These are phyloP conservation scores for Epicoccum nigrum DNA, from an alignment of 2,329 filamentous ascomycete species.

Conservation along the genomic window DNA sequence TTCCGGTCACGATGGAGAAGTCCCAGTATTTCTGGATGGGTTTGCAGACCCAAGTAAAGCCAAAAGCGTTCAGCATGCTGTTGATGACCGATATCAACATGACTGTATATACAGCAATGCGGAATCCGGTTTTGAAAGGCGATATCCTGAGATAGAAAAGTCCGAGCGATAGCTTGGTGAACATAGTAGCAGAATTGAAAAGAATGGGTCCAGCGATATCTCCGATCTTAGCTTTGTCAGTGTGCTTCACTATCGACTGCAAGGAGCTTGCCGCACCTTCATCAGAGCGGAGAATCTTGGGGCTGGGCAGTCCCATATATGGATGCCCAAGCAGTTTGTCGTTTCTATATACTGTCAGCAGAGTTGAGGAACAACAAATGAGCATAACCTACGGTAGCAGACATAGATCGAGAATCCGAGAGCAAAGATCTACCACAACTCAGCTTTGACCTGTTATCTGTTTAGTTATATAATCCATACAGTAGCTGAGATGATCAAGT, in stretches of 20 bases:
- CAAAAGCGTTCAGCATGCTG: constrained; percentile 19
- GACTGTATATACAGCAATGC: constrained; percentile 11
- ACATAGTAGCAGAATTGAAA: constrained; percentile 21
- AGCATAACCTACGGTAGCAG: constrained; percentile 13
- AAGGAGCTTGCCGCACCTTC: constrained; percentile 13
- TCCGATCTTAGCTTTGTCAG: constrained; percentile 14
- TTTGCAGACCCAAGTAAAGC: constrained; percentile 25
- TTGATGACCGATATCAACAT: constrained; percentile 21
- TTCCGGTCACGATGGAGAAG: constrained; percentile 18
- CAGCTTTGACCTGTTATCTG: no score
- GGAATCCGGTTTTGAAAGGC: constrained; percentile 14
- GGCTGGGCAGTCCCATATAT: constrained; percentile 21
- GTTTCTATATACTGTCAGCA: constrained; percentile 10
- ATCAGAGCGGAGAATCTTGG: constrained; percentile 19
- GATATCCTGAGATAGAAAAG: constrained; percentile 24
- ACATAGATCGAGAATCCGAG: constrained; percentile 20
- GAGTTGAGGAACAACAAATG: no score
- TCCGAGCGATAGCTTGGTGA: constrained; percentile 22
- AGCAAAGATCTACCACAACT: constrained; percentile 12
- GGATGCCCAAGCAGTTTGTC: constrained; percentile 22
- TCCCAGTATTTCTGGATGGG: constrained; percentile 27
- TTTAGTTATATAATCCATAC: no score
- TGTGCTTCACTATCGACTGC: neutral
- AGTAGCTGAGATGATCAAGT: no score
- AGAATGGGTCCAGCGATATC: constrained; percentile 23